Base-by-base conservation (phyloP, 192 early-diverging fungal genomes). In the Coemansia sp. region DNA sequence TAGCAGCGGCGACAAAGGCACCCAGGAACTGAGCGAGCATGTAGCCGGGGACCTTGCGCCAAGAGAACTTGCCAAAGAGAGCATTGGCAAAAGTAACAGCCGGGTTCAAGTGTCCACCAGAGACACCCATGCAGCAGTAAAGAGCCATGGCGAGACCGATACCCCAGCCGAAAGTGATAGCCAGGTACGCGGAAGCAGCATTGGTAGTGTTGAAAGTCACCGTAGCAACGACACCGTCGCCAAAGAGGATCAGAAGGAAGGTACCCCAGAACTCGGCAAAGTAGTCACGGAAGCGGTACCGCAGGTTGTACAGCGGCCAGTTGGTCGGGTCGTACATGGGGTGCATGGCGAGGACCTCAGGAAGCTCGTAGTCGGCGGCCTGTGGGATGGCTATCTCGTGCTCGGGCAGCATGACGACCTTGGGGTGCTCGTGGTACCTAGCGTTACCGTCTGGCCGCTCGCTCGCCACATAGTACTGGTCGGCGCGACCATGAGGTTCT, bases 191-290 rank as follows among this genome's bases (percentile, higher is more conserved):
- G 0, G 85, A 72, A 7, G 63, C 59, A 11, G 82, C 70, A 42
- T 71, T 75, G 44, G 70, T 70, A 35, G 63, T 82, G 74, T 85
- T 81, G 44, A 86, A 73, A 10, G 64, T 70, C 2, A 71, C 67
- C 19, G 68, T 60, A 9, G 91, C 89, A 13, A 89, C 84, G 17
- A 88, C 86, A n/a, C 90, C 90, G 62, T 87, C 80, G 40, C 88
- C 88, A 50, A 93, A 87, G 46, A 88, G 57, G 14, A 90, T 81
- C 55, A 93, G 76, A 33, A 90, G 72, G 65, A 87, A 86, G 4
- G 91, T 93, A 50, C 90, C 90, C 62, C 91, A 84, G 71, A 91
- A 91, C 85, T 93, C 91, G 49, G 91, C 91, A 33, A 92, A 72
- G 38, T 87, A 88, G 66, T 91, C 87, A 40, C 87, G 84, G 62